Percentiles rank a stretch among this genome's conserved stretches.
These are phyloP conservation scores for Selaginella tamariscina DNA, from an alignment of 75 land plant species.

Conservation along the genomic window DNA sequence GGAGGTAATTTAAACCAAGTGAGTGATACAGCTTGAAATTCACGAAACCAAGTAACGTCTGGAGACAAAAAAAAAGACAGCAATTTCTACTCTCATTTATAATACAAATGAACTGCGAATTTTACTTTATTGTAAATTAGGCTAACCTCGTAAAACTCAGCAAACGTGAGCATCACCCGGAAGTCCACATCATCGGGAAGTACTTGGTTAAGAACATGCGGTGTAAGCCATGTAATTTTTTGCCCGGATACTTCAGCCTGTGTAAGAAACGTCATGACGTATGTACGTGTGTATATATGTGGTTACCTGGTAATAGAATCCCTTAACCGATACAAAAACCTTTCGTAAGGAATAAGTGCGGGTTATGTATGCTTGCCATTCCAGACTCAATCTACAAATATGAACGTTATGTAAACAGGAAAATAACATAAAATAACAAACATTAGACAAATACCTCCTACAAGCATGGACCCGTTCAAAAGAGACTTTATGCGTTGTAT, in stretches of 20 bases:
- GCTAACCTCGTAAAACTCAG: slow-evolving; percentile 83
- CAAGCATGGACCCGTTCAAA: slow-evolving; percentile 66
- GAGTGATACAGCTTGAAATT: slow-evolving; percentile 76
- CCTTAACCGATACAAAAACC: slow-evolving; percentile 80
- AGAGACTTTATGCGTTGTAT: slow-evolving; percentile 43
- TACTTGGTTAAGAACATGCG: slow-evolving; percentile 80
- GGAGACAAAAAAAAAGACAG: slow-evolving; percentile 18
- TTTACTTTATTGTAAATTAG: too few relatives aligned
- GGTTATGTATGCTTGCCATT: slow-evolving; percentile 91
- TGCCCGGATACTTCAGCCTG: slow-evolving; percentile 89
- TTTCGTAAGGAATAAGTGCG: slow-evolving; percentile 68
- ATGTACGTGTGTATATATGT: too few relatives aligned
- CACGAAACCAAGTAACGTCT: slow-evolving; percentile 78
- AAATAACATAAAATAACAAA: neutral
- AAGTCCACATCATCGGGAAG: slow-evolving; percentile 82
- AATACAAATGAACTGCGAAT: too few relatives aligned
- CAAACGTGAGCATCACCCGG: slow-evolving; percentile 75
- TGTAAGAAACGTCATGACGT: neutral
- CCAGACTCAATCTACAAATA: slow-evolving; percentile 62
- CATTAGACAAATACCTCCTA: slow-evolving; percentile 41
- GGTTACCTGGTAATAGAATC: slow-evolving; percentile 92
- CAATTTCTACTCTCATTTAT: too few relatives aligned
- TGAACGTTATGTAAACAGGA: neutral
- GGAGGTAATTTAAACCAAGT: slow-evolving; percentile 80
- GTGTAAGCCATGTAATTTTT: slow-evolving; percentile 90